phyloP scores from a whole-genome alignment of 768 basidiomycete genomes.

The Dioszegia hungarica region DNA sequence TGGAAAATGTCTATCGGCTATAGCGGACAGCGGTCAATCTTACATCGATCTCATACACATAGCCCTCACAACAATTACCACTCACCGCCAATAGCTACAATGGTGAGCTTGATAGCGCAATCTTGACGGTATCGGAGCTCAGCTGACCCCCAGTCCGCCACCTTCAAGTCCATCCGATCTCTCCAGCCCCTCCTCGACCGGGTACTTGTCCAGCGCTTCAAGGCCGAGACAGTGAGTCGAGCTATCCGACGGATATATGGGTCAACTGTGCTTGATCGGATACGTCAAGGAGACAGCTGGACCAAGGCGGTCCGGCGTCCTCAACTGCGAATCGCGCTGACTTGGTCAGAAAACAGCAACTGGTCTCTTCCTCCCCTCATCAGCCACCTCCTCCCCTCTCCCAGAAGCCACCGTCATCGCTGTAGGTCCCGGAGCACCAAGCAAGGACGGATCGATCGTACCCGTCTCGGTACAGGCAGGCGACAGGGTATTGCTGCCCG shows the following conservation, averaged over 20 bases:
- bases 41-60: background rate
- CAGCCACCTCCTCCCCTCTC: conserved; percentile 75
- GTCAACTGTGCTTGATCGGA: no score
- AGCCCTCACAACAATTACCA: background rate
- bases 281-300: no score
- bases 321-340: background rate
- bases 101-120: conserved; percentile 16
- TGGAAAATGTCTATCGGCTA: background rate
- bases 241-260: no score
- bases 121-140: no score
- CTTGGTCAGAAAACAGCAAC: conserved; percentile 82
- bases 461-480: conserved; percentile 77
- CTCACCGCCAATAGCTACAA: conserved; percentile 3
- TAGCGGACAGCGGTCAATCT: no score
- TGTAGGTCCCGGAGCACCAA: conserved; percentile 86
- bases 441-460: conserved; percentile 71
- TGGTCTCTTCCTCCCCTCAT: conserved; percentile 92
- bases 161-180: conserved; percentile 91
- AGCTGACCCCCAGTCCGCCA: conserved; percentile 54
- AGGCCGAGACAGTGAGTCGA: conserved; percentile 72
- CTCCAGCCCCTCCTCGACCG: conserved; percentile 90
- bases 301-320: no score
- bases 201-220: conserved; percentile 94
- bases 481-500: conserved; percentile 87
- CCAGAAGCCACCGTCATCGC: conserved; percentile 96